These are phyloP conservation scores for Panellus pusillus DNA, from an alignment of 768 basidiomycete species.

Conservation along the genomic window DNA sequence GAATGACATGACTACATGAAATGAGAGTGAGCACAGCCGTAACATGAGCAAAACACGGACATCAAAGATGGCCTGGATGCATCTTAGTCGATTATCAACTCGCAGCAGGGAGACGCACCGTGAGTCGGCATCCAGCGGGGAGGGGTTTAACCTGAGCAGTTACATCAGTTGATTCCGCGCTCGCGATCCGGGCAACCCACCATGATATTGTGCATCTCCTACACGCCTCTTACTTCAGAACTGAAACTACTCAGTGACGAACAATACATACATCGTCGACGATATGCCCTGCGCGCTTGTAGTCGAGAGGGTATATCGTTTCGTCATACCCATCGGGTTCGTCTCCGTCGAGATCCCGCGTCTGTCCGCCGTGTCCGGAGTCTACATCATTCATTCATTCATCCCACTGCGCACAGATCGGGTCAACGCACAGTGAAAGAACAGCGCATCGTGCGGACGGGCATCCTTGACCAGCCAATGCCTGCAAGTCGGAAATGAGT, in stretches of 20 bases:
- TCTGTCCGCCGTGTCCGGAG: conserved; percentile 96
- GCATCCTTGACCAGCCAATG: conserved; percentile 60
- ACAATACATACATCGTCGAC: conserved; percentile 55
- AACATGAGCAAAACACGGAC: conserved; percentile 31
- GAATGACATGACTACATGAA: conserved; percentile 51
- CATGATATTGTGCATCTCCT: conserved; percentile 54
- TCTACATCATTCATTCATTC: conserved; percentile 40
- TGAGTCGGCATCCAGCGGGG: conserved; percentile 51
- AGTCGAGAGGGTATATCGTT: conserved; percentile 92
- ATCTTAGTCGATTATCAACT: neutral
- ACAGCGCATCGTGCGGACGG: conserved; percentile 66
- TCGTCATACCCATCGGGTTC: conserved; percentile 82
- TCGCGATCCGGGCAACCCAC: conserved; percentile 23
- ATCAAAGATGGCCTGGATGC: conserved; percentile 50
- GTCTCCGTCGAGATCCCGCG: conserved; percentile 73
- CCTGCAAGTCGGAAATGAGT: too few relatives aligned
- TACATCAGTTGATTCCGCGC: neutral
- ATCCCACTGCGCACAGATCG: neutral
- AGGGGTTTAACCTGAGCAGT: conserved; percentile 41
- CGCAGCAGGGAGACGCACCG: conserved; percentile 33
- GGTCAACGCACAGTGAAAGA: conserved; percentile 63
- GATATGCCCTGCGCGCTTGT: conserved; percentile 72
- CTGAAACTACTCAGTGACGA: neutral
- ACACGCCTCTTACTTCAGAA: neutral
- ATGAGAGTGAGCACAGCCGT: neutral